Percentiles rank a stretch among this genome's conserved stretches.
Evolutionary conservation across 2,329 filamentous ascomycete species (phyloP).

Genomic region (Cytospora schulzeri): DNA sequence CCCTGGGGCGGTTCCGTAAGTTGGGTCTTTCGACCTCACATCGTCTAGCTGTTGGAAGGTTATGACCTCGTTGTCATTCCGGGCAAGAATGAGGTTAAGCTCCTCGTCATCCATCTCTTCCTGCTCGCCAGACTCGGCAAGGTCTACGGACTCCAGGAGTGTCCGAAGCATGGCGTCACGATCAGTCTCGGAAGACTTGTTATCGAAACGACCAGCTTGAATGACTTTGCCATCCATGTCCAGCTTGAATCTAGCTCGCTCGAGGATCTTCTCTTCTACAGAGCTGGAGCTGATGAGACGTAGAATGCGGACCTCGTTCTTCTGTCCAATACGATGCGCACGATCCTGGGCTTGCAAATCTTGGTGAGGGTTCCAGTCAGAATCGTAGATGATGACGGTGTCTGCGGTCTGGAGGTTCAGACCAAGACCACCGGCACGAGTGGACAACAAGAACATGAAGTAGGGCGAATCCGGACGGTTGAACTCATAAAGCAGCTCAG

Average conservation of each 20-base stretch:
- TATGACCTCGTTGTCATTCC: slow-evolving; percentile 76
- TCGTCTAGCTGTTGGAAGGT: slow-evolving; percentile 84
- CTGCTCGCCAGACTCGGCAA: slow-evolving; percentile 70
- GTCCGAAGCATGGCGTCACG: slow-evolving; percentile 96
- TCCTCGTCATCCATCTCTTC: slow-evolving; percentile 99
- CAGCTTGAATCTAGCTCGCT: slow-evolving; percentile 94
- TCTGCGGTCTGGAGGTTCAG: slow-evolving; percentile 96
- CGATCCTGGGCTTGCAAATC: slow-evolving; percentile 99
- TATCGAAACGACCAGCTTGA: slow-evolving; percentile 98
- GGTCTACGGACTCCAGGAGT: slow-evolving; percentile 80
- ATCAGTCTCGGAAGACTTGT: slow-evolving; percentile 98
- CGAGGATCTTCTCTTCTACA: slow-evolving; percentile 97
- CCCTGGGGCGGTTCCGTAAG: slow-evolving; percentile 69
- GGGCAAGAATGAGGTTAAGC: slow-evolving; percentile 90
- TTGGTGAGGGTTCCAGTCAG: slow-evolving; percentile 99
- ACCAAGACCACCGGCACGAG: slow-evolving; percentile 95
- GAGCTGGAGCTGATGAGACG: slow-evolving; percentile 95
- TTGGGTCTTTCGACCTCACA: slow-evolving; percentile 64
- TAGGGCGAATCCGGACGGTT: slow-evolving; percentile 89
- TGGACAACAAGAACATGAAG: slow-evolving; percentile 98
- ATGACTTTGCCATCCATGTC: slow-evolving; percentile 99
- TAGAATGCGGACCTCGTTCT: slow-evolving; percentile 97
- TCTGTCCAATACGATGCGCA: slow-evolving; percentile 99
- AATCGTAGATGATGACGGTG: slow-evolving; percentile 99
- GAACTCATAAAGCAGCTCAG: slow-evolving; percentile 84